A percentile compares a stretch with the other conserved stretches of the same genome.
These are phyloP conservation scores for Jaltomata sinuosa DNA, from an alignment of 257 asterid genomes.

Conservation along the genomic window DNA sequence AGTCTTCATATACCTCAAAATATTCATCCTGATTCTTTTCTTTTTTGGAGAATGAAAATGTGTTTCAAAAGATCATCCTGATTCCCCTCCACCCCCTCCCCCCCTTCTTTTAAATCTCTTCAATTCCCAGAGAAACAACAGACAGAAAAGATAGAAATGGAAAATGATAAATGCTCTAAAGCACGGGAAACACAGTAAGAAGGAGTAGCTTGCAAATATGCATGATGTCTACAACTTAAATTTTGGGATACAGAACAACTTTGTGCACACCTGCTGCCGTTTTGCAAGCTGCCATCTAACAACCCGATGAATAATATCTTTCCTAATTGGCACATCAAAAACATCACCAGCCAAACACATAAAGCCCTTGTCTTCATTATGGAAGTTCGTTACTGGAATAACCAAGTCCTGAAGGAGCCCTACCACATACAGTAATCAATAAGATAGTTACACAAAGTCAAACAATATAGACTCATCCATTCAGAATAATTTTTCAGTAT, in stretches of 20 bases:
- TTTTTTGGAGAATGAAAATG: not conserved
- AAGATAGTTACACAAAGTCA: not conserved
- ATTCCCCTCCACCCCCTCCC: not conserved
- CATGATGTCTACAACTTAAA: not conserved
- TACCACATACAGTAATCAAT: slow-evolving; percentile 19
- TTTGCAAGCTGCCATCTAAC: slow-evolving; percentile 99
- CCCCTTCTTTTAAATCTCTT: not conserved
- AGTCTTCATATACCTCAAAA: not conserved
- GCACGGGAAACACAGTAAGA: not conserved
- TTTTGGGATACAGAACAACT: not conserved
- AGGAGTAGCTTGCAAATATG: not conserved
- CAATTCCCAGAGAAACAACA: not conserved
- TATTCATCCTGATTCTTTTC: not conserved
- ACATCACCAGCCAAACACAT: slow-evolving; percentile 90
- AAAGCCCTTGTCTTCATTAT: slow-evolving; percentile 72
- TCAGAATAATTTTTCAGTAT: not conserved
- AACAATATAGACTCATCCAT: not conserved
- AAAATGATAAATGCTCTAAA: not conserved
- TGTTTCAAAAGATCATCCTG: not conserved
- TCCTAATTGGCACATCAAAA: slow-evolving; percentile 84
- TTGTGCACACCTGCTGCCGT: slow-evolving; percentile 57
- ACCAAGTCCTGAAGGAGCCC: slow-evolving; percentile 78
- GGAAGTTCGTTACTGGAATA: slow-evolving; percentile 69
- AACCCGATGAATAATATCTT: slow-evolving; percentile 90
- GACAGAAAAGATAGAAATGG: not conserved